Conservation (phyloP, 352 stramenopile genomes). For the Globisporangium spinosum region DNA sequence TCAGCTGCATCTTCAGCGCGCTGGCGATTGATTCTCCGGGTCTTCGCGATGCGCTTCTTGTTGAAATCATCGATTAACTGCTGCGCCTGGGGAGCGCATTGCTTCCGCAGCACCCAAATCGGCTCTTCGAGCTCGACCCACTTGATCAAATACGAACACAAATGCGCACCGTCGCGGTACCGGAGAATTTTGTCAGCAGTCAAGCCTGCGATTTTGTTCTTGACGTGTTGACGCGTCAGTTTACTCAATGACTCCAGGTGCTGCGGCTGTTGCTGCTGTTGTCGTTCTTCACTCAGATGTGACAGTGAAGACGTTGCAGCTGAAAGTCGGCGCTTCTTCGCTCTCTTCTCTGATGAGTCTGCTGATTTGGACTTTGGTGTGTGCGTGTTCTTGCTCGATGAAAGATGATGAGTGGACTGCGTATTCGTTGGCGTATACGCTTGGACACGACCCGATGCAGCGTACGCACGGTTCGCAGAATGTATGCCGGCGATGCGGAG, state of each 20-base stretch:
- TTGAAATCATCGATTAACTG: constrained; percentile 32
- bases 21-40: constrained; percentile 8
- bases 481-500: background rate
- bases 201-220: constrained; percentile 17
- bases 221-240: constrained; percentile 3
- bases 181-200: constrained; percentile 29
- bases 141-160: constrained; percentile 36
- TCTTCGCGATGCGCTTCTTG: constrained; percentile 4
- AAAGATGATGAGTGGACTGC: background rate
- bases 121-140: constrained; percentile 24
- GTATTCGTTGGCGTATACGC: background rate
- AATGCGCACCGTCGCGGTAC: constrained; percentile 17
- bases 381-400: background rate
- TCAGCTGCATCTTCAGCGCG: constrained; percentile 10
- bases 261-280: background rate
- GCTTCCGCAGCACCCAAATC: constrained; percentile 34
- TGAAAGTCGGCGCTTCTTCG: constrained; percentile 15
- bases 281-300: background rate
- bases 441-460: background rate
- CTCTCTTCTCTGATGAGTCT: background rate
- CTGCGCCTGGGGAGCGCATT: constrained; percentile 28
- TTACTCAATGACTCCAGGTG: background rate
- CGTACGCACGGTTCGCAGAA: background rate
- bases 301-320: background rate
- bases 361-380: background rate